Evolutionary conservation across 2,329 filamentous ascomycete genomes (phyloP), one percentile per base, ranked within the genome.

Genomic region (Elsinoe fawcettii): DNA sequence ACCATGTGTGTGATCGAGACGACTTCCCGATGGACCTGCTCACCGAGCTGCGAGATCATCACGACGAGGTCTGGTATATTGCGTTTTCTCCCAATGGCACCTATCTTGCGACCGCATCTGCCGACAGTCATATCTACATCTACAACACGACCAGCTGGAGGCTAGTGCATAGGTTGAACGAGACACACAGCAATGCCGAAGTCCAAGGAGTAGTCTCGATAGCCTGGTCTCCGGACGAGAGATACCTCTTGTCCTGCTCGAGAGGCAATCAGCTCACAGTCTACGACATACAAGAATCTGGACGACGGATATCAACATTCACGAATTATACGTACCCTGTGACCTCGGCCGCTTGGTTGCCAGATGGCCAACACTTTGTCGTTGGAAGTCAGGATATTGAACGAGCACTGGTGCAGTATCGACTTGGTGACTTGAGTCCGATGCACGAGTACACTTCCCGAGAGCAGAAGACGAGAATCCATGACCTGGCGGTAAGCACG

Each of bases 191-290:
- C 4, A 59, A 57, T 11, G 47, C 59, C 5, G 61, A 65, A 14
- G 61, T 62, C 11, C 61, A 63, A 2, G 86, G 88, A 1, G 85
- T 96, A 11, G 85, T 87, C 18, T 90, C 91, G 65, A 74, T 95
- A 3, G 80, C 88, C 1, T 99, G 93, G 89, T 96, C 91, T 67
- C 93, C 91, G 4, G 90, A 99, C 70, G 89, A 95, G 71, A 80
- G 80, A 1, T 88, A 88, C 73, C 77, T 99, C 32, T 83, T 97
- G 37, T 92, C 87, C 14, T 97, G 92, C 69, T 87, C 67, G 9
- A 63, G 67, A 49, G 67, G 64, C 59, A 69, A 68, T 57, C 67
- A 70, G 43, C 66, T 71, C 32, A 65, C 66, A 12, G 65, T 71
- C 16, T 63, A 69, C 39, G 62, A 64, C 54, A 61, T 67, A 9